These are phyloP conservation scores for Cryomyces antarcticus DNA, from an alignment of 495 filamentous ascomycete genomes.

Conservation along the genomic window DNA sequence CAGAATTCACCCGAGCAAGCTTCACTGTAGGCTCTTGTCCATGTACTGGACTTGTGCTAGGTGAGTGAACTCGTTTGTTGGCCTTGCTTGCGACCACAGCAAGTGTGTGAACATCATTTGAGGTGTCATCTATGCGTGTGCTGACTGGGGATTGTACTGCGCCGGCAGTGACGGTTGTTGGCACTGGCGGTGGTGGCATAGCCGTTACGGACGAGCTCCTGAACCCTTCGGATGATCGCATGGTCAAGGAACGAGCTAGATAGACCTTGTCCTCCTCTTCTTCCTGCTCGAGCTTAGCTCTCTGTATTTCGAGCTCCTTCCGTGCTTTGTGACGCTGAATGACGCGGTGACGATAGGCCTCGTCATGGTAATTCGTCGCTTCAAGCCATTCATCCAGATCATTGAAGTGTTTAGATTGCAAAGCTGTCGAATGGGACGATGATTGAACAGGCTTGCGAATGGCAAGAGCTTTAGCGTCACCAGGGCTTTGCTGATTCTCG, in stretches of 20 bases:
- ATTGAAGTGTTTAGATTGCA: constrained; percentile 6
- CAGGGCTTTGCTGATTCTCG: too few relatives aligned
- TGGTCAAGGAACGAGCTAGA: neutral
- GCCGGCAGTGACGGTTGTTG: neutral
- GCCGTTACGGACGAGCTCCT: neutral
- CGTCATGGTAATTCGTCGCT: constrained; percentile 36
- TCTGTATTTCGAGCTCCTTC: constrained; percentile 23
- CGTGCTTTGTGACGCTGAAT: constrained; percentile 25
- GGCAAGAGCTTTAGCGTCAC: too few relatives aligned
- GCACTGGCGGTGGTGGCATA: neutral
- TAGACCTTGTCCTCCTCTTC: neutral
- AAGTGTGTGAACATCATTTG: too few relatives aligned
- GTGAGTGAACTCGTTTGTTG: too few relatives aligned
- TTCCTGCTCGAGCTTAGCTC: constrained; percentile 18
- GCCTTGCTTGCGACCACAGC: too few relatives aligned
- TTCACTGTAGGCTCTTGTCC: too few relatives aligned
- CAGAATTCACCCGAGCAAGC: too few relatives aligned
- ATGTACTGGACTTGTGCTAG: too few relatives aligned
- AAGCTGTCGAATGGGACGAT: too few relatives aligned
- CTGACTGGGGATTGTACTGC: too few relatives aligned
- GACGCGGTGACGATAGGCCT: constrained; percentile 24
- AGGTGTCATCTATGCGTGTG: too few relatives aligned
- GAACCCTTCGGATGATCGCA: neutral
- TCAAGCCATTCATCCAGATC: constrained; percentile 41
- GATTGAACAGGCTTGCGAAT: too few relatives aligned